These are phyloP conservation scores for Striga asiatica DNA, from an alignment of 257 asterid genomes.

Conservation along the genomic window DNA sequence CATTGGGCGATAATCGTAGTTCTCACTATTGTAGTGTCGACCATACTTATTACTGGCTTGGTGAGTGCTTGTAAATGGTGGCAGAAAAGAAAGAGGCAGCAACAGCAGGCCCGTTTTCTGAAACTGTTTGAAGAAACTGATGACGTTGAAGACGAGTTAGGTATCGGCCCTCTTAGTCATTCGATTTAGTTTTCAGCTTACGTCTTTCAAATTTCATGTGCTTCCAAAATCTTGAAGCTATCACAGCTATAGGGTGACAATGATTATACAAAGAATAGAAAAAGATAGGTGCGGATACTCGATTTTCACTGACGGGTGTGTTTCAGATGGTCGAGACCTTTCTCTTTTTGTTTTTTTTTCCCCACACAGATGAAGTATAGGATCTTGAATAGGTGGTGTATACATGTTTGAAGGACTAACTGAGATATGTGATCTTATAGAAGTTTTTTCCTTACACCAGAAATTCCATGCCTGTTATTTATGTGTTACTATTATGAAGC, in stretches of 20 bases:
- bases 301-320: background rate
- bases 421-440: background rate
- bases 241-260: background rate
- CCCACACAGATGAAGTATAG: slow-evolving; percentile 7
- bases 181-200: slow-evolving; percentile 13
- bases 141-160: slow-evolving; percentile 59
- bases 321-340: background rate
- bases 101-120: slow-evolving; percentile 72
- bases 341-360: too few relatives aligned
- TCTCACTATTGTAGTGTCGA: slow-evolving; percentile 20
- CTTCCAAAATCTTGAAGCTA: background rate
- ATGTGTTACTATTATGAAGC: too few relatives aligned
- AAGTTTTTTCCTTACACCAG: background rate
- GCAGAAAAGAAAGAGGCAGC: slow-evolving; percentile 57
- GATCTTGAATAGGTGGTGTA: slow-evolving; percentile 1
- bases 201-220: background rate
- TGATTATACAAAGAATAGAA: background rate
- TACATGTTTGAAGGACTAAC: slow-evolving; percentile 12
- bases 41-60: slow-evolving; percentile 28
- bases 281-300: slow-evolving; percentile 15
- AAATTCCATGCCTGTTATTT: background rate
- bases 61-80: slow-evolving; percentile 38
- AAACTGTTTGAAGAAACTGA: slow-evolving; percentile 54
- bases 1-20: slow-evolving; percentile 37
- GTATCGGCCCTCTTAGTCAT: slow-evolving; percentile 46